Percentiles rank a stretch among this genome's conserved stretches.
These are phyloP conservation scores for Lichtheimia ornata DNA, from an alignment of 371 early-diverging fungal species.

Conservation along the genomic window DNA sequence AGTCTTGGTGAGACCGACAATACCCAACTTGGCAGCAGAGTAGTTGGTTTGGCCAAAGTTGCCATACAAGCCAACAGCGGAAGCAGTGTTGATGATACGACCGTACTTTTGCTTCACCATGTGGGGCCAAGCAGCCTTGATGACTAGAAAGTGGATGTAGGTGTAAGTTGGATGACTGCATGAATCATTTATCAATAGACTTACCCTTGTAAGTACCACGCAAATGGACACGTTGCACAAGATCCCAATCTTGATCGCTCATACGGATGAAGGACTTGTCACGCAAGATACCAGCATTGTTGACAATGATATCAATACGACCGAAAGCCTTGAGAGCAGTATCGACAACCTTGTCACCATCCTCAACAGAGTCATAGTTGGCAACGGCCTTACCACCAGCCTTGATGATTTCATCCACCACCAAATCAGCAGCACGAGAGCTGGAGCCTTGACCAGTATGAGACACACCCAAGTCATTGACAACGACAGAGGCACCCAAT, in stretches of 20 bases:
- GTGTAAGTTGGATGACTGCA: neutral
- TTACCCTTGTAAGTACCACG: slow-evolving; percentile 87
- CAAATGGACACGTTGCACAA: slow-evolving; percentile 91
- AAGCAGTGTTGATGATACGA: slow-evolving; percentile 84
- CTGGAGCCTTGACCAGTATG: slow-evolving; percentile 62
- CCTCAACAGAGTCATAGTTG: slow-evolving; percentile 97
- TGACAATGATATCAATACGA: slow-evolving; percentile 92
- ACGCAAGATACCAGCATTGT: slow-evolving; percentile 97
- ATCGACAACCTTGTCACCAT: slow-evolving; percentile 96
- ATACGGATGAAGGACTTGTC: slow-evolving; percentile 95
- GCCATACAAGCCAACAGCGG: slow-evolving; percentile 97
- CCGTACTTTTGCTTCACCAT: slow-evolving; percentile 96
- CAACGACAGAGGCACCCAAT: slow-evolving; percentile 82
- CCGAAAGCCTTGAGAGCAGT: slow-evolving; percentile 96
- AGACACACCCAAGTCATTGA: slow-evolving; percentile 87
- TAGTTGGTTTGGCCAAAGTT: slow-evolving; percentile 99
- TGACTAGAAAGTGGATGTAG: slow-evolving; percentile 34
- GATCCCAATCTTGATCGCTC: slow-evolving; percentile 96
- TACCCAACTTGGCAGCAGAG: slow-evolving; percentile 90
- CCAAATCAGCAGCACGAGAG: slow-evolving; percentile 89
- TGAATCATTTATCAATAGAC: neutral
- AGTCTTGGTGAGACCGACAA: slow-evolving; percentile 89
- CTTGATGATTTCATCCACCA: slow-evolving; percentile 91
- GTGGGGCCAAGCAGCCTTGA: slow-evolving; percentile 96
- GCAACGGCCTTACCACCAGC: slow-evolving; percentile 97